Conservation (phyloP, 371 early-diverging fungal genomes). For the Haplosporangium sp. region DNA sequence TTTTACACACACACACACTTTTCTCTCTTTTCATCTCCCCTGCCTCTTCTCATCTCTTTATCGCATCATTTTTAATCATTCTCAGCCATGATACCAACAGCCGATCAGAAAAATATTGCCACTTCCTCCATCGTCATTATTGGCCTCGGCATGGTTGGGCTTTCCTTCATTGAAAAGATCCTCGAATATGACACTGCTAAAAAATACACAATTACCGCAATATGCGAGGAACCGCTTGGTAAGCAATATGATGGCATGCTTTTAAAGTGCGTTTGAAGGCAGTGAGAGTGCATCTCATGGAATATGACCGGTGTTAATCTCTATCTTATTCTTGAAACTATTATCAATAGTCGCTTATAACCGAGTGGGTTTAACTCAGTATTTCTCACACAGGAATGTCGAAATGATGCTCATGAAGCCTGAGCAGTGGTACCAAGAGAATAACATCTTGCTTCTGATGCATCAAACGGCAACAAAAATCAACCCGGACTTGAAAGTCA, state of each 20-base stretch:
- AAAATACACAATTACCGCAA: constrained; percentile 59
- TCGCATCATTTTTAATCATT: neutral
- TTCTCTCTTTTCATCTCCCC: neutral
- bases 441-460: constrained; percentile 56
- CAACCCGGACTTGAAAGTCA: constrained; percentile 39
- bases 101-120: neutral
- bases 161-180: constrained; percentile 71
- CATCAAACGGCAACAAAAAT: constrained; percentile 61
- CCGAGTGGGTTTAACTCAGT: constrained; percentile 74
- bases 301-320: neutral
- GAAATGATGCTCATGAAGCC: constrained; percentile 62
- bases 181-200: constrained; percentile 61
- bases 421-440: constrained; percentile 64
- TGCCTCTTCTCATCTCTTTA: constrained; percentile 2
- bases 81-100: constrained; percentile 18
- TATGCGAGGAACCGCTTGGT: constrained; percentile 69
- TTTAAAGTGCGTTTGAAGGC: neutral
- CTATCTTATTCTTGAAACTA: constrained; percentile 11
- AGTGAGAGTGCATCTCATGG: neutral
- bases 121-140: constrained; percentile 59
- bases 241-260: constrained; percentile 4
- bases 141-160: constrained; percentile 78
- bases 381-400: constrained; percentile 65
- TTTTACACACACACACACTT: neutral
- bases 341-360: constrained; percentile 61